Percentiles rank a stretch among this genome's conserved stretches.
phyloP scores from a whole-genome alignment of 176 grass and related monocot species.

The Bolboschoenus planiculmis region DNA sequence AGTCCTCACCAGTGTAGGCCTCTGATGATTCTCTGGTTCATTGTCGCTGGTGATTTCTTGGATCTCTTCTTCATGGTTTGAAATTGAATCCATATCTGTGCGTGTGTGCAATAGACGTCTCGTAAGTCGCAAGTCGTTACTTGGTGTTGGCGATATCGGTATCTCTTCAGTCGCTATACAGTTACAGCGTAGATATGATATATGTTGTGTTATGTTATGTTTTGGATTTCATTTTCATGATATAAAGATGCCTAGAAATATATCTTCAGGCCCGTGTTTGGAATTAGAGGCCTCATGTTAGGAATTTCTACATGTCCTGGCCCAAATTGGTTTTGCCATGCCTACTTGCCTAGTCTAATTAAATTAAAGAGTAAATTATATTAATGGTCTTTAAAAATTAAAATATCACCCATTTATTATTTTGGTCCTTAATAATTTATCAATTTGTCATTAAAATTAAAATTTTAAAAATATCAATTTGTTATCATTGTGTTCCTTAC shows the following conservation, averaged over 20 bases:
- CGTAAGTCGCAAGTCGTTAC: neutral
- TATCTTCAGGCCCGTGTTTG: neutral
- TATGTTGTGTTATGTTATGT: no score
- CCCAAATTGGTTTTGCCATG: neutral
- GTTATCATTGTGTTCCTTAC: no score
- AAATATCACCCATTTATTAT: no score
- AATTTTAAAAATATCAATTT: no score
- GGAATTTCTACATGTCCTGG: neutral
- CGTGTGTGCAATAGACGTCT: neutral
- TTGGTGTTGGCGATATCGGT: neutral
- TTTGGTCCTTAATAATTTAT: no score
- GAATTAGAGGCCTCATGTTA: neutral
- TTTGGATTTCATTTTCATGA: no score
- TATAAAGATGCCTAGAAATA: neutral
- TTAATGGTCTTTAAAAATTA: no score
- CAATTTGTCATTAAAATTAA: no score
- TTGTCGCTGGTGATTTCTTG: neutral
- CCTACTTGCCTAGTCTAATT: neutral
- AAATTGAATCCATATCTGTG: constrained; percentile 13
- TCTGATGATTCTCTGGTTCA: neutral
- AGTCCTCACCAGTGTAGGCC: neutral
- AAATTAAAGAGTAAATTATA: no score
- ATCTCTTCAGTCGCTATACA: neutral
- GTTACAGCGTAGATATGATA: no score
- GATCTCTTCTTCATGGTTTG: neutral